Conservation (phyloP, 345 rosid species). For the Aethionema arabicum region DNA sequence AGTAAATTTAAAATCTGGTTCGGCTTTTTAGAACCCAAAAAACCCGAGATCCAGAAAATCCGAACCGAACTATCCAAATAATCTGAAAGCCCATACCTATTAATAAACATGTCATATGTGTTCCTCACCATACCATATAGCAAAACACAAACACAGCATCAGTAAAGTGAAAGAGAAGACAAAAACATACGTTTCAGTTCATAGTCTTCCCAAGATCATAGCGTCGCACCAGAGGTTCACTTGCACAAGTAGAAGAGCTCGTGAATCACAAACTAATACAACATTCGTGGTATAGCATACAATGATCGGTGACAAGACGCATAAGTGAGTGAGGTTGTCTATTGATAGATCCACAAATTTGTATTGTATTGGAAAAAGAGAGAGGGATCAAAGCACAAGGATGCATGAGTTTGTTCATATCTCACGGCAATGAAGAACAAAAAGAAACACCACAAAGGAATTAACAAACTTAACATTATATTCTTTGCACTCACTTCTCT, state of each 20-base stretch:
- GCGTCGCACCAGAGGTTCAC: neutral
- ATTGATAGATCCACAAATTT: slow-evolving; percentile 20
- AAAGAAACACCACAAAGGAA: neutral
- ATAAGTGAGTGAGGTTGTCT: neutral
- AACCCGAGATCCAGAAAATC: too few species aligned
- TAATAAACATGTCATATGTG: too few species aligned
- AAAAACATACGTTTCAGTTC: too few species aligned
- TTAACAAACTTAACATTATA: neutral
- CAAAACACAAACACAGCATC: too few species aligned
- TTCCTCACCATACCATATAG: too few species aligned
- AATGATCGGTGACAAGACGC: neutral
- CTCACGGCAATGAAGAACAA: neutral
- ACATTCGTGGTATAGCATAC: neutral
- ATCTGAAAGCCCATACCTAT: too few species aligned
- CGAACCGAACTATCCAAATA: too few species aligned
- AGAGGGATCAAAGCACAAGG: slow-evolving; percentile 10
- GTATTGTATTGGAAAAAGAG: slow-evolving; percentile 2
- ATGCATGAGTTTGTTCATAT: slow-evolving; percentile 6
- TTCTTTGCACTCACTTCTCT: slow-evolving; percentile 51
- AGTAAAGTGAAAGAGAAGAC: too few species aligned
- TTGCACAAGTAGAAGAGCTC: slow-evolving; percentile 10
- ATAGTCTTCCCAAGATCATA: too few species aligned
- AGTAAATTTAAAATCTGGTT: too few species aligned
- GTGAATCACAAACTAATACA: slow-evolving; percentile 2
- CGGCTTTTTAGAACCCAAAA: too few species aligned